These are phyloP conservation scores for Lepidium africanum DNA, from an alignment of 345 rosid genomes.

Conservation along the genomic window DNA sequence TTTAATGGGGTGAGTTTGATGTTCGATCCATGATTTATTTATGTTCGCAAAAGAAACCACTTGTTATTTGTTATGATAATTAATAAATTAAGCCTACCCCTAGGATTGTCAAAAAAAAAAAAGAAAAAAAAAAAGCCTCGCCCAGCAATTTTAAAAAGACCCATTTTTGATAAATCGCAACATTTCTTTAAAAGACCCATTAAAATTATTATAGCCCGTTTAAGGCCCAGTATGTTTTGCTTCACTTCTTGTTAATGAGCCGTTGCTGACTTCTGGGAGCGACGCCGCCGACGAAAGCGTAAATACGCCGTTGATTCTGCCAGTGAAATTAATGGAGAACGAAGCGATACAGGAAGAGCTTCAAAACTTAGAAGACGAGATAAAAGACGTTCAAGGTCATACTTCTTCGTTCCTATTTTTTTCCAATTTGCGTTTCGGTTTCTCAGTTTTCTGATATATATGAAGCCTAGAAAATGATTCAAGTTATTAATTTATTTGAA, in stretches of 20 bases:
- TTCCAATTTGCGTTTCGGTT: not conserved
- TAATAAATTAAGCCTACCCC: too few relatives aligned
- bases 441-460: not conserved
- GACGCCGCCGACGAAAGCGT: not conserved
- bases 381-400: slow-evolving; percentile 65
- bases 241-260: not conserved
- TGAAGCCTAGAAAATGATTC: not conserved
- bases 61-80: too few relatives aligned
- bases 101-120: too few relatives aligned
- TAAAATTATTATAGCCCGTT: not conserved
- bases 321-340: slow-evolving; percentile 36
- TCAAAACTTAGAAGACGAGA: slow-evolving; percentile 43
- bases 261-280: not conserved
- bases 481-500: not conserved
- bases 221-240: not conserved
- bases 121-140: too few relatives aligned
- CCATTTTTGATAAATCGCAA: too few relatives aligned
- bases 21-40: too few relatives aligned
- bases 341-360: slow-evolving; percentile 56
- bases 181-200: not conserved
- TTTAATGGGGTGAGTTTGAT: too few relatives aligned
- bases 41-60: too few relatives aligned
- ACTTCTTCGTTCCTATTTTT: not conserved
- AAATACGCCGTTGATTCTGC: slow-evolving; percentile 4
- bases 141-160: too few relatives aligned